phyloP scores from a whole-genome alignment of 495 filamentous ascomycete species.

The Neurospora sublineolata region DNA sequence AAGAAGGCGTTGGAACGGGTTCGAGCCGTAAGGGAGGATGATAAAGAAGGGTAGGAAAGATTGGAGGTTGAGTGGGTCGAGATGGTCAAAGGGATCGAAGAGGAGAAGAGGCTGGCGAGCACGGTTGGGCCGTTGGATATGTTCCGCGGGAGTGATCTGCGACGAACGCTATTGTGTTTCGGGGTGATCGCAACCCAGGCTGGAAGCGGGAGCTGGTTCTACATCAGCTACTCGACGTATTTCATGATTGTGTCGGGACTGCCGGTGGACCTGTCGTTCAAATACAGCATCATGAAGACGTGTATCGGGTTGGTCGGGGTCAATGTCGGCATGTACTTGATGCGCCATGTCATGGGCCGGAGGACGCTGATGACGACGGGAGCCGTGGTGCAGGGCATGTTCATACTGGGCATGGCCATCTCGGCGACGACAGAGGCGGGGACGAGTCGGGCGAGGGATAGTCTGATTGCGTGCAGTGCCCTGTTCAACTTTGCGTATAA shows the following conservation, averaged over 20 bases:
- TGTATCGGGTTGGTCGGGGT: constrained; percentile 30
- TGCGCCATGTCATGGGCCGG: constrained; percentile 27
- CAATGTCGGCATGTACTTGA: constrained; percentile 27
- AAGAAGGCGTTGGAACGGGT: constrained; percentile 29
- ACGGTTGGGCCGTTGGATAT: constrained; percentile 24
- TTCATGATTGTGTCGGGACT: constrained; percentile 30
- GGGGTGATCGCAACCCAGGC: constrained; percentile 26
- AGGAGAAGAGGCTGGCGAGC: constrained; percentile 21
- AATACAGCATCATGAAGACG: constrained; percentile 26
- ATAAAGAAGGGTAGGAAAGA: constrained; percentile 19
- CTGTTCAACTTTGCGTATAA: constrained; percentile 11
- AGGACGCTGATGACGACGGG: constrained; percentile 26
- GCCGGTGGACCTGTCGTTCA: constrained; percentile 27
- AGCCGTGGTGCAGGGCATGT: constrained; percentile 20
- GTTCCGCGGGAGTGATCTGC: constrained; percentile 26
- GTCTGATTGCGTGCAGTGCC: constrained; percentile 18
- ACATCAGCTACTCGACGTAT: constrained; percentile 31
- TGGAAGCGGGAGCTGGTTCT: constrained; percentile 27
- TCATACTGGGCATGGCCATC: constrained; percentile 27
- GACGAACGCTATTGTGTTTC: constrained; percentile 29
- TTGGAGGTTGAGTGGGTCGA: constrained; percentile 29
- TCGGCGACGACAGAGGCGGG: constrained; percentile 20
- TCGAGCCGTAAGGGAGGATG: constrained; percentile 17
- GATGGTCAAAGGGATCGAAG: constrained; percentile 27
- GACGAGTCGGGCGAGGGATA: constrained; percentile 15